Percentiles rank a stretch among this genome's conserved stretches.
phyloP scores from a whole-genome alignment of 768 basidiomycete species.

The Lentinus brumalis region DNA sequence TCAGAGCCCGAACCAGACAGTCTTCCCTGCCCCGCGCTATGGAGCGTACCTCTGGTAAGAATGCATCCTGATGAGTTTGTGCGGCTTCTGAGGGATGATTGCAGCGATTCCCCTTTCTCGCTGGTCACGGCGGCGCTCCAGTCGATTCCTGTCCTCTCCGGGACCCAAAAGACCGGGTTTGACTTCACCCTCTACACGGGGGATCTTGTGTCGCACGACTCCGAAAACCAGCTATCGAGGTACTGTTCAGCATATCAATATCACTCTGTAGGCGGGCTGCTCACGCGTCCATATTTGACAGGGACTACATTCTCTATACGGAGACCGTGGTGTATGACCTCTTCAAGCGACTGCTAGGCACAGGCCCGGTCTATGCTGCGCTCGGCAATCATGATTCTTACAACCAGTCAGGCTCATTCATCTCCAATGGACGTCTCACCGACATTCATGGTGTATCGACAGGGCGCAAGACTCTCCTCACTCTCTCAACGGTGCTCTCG shows the following conservation, averaged over 20 bases:
- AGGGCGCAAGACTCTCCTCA: slow-evolving; percentile 65
- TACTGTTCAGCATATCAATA: slow-evolving; percentile 26
- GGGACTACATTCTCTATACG: slow-evolving; percentile 49
- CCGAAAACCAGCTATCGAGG: slow-evolving; percentile 64
- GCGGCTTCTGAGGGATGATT: neutral
- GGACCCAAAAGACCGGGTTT: slow-evolving; percentile 61
- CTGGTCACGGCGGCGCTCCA: slow-evolving; percentile 61
- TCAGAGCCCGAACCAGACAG: slow-evolving; percentile 48
- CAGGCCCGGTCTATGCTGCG: slow-evolving; percentile 74
- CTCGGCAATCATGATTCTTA: slow-evolving; percentile 81
- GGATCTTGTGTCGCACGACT: slow-evolving; percentile 74
- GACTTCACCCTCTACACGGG: slow-evolving; percentile 71
- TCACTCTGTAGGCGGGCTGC: neutral
- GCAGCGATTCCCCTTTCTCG: slow-evolving; percentile 64
- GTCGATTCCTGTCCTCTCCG: slow-evolving; percentile 67
- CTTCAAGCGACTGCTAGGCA: slow-evolving; percentile 59
- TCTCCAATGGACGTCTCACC: neutral
- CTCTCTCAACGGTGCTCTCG: slow-evolving; percentile 54
- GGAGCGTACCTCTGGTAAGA: slow-evolving; percentile 59
- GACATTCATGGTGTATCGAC: neutral
- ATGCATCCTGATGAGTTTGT: neutral
- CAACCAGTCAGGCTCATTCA: slow-evolving; percentile 51
- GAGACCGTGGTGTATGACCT: slow-evolving; percentile 69
- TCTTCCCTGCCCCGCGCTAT: slow-evolving; percentile 67
- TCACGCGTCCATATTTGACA: slow-evolving; percentile 24